A percentile compares a stretch with the other conserved stretches of the same genome.
Conservation (phyloP, 208 protist species). For the Strigomonas galati region DNA sequence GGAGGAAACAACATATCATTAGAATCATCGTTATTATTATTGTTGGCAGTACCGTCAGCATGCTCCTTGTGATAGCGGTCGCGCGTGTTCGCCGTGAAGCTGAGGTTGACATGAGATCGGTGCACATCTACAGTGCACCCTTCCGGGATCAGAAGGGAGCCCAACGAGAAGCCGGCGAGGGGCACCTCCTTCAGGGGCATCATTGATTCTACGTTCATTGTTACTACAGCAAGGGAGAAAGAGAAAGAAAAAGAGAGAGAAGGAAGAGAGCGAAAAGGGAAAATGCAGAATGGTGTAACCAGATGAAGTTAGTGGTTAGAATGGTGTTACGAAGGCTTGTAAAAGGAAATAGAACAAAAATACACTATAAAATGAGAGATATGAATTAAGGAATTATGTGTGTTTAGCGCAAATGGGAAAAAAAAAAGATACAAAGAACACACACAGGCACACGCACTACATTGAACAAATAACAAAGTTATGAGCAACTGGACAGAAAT, state of each 20-base stretch:
- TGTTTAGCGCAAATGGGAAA: not conserved
- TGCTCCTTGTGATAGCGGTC: not conserved
- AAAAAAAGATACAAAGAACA: constrained; percentile 1
- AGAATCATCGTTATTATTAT: no score
- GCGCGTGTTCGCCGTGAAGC: not conserved
- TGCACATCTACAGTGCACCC: constrained; percentile 56
- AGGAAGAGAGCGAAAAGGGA: constrained; percentile 8
- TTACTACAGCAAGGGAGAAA: not conserved
- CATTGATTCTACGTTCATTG: constrained; percentile 3
- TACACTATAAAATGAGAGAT: not conserved
- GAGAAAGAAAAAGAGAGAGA: constrained; percentile 13
- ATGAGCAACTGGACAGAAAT: not conserved
- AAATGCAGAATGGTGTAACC: not conserved
- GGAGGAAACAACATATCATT: constrained; percentile 5
- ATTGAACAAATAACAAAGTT: not conserved
- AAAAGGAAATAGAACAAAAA: not conserved
- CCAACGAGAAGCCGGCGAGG: constrained; percentile 44
- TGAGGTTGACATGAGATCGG: constrained; percentile 34
- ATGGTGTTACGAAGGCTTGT: no score
- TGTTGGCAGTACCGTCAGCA: no score
- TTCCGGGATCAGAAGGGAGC: constrained; percentile 42
- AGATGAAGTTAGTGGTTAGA: no score
- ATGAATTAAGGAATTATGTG: not conserved
- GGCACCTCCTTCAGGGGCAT: constrained; percentile 27
- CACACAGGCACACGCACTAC: not conserved